Base-by-base conservation (phyloP, 2,329 filamentous ascomycete species). In the Aspergillus latus region DNA sequence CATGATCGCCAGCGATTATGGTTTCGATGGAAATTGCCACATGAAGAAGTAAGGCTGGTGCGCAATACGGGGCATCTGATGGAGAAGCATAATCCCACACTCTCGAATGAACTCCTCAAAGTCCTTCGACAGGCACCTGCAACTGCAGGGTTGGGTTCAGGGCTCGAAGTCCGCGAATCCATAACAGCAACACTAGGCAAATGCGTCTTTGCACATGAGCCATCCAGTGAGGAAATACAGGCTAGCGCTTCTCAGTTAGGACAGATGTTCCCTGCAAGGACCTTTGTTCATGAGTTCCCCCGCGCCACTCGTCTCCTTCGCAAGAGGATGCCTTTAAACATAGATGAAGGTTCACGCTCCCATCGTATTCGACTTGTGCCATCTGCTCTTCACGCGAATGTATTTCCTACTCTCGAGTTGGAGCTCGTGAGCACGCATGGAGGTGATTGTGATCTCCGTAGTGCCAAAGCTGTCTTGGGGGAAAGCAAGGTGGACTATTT, bases 121-220 rank as follows among this genome's bases (percentile, higher is more conserved):
- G 48, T 72, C 13, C 66, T 74, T 30, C 62, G 67, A 45, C 52
- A 59, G 26, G 39, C 36, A 29, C 42, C 34, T 8, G 16, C 29
- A 2, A 9, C 32, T 1, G 15, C 34, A 5, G 21, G 21, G 21
- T 21, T 21, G 21, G 37, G 26, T 8, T 48, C 52, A 2, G 55
- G 56, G 15, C 53, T 48, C 5, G 55, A 59, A 11, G 51, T 69
- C 1, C 64, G 65, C 16, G 74, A 76, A 57, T 68, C 64, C 9
- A 54, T 76, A 26, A 73, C 69, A 21, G 74, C 73, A 21, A 61
- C 69, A 2, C 65, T 73, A 50, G 74, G 74, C n/a, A 71, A 66
- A 52, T 74, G 71, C 58, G 64, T 76, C n/a, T 76, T 76, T 52
- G 39, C 64, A 40, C 65, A 57, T 43, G 65, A 69, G 55, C 44